Base-by-base conservation (phyloP, 768 basidiomycete species). In the Grammothele lineata region DNA sequence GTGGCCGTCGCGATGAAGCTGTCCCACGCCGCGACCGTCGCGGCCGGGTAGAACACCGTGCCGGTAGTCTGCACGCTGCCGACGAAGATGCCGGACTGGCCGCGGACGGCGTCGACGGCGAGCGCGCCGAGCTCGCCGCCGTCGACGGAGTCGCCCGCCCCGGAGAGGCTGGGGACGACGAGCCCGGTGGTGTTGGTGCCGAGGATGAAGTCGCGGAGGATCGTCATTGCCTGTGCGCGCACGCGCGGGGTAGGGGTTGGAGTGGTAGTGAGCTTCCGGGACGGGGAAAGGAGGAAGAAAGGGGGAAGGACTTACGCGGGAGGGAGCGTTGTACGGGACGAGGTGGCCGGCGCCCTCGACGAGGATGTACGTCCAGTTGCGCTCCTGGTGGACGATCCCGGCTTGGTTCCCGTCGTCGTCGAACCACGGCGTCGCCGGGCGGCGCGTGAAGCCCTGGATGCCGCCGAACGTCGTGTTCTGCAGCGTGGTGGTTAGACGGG, bases 401-500 rank as follows among this genome's bases (percentile, higher is more conserved):
- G 78, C 83, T 45, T 78, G 73, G 43, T 77, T 66, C 11, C 79
- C 78, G 2, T 62, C 57, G 43, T 85, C 81, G 41, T 80, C 78
- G 44, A 64, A 66, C 83, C 85, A 88, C 1, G 80, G 75, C 0
- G 87, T 87, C 2, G 80, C 73, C 0, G 87, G 87, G 47, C 74
- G 71, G 38, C 77, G 70, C 4, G 81, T 80, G 61, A 89, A 89
- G 4, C 87, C 87, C 62, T 79, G 83, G 36, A 81, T 80, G 6
- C 84, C 86, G 21, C 84, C 85, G 53, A 87, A 89, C 0, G 87
- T 87, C 22, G 85, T 86, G 56, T 89, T 89, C 82, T 87, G 42
- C 0, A 27, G 5, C 25, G 19, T 15, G n/a, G 27, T 22, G 23
- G 25, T 27, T 7, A 36, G 9, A 15, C 8, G 39, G 18, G 14